Conservation (phyloP, 352 stramenopile species). For the Aphanomyces euteiches region DNA sequence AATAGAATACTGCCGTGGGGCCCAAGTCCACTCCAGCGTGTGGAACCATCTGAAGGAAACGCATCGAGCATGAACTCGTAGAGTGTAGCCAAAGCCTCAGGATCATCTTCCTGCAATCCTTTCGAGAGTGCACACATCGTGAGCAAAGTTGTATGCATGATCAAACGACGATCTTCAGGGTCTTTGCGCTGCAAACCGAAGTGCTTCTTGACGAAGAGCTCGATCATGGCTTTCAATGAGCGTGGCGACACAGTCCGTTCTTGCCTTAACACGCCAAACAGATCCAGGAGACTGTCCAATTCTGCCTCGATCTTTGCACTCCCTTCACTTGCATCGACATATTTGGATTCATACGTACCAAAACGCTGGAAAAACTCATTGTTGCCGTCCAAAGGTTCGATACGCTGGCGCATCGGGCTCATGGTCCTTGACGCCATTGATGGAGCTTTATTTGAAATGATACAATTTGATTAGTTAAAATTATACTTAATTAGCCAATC, state of each 20-base stretch:
- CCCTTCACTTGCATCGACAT: not conserved
- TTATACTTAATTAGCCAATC: too few species aligned
- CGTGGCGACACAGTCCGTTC: not conserved
- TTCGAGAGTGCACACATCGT: conserved; percentile 14
- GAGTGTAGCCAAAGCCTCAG: conserved; percentile 11
- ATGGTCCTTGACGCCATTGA: conserved; percentile 7
- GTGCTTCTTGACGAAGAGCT: conserved; percentile 17
- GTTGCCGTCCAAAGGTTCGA: conserved; percentile 8
- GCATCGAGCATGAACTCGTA: conserved; percentile 28
- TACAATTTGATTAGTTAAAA: not conserved
- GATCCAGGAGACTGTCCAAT: not conserved
- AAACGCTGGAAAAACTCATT: not conserved
- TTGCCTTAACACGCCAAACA: not conserved
- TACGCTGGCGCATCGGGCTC: not conserved
- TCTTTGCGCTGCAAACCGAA: not conserved
- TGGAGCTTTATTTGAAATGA: not conserved
- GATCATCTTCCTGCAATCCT: not conserved
- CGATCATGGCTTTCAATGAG: not conserved
- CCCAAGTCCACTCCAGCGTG: not conserved
- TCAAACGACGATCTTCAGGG: not conserved
- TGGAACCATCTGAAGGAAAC: not conserved
- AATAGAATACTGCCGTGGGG: conserved; percentile 28
- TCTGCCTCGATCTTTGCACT: not conserved
- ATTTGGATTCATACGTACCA: not conserved
- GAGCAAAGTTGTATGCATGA: conserved; percentile 10